Evolutionary conservation across 2,329 filamentous ascomycete genomes (phyloP).

Genomic region (Microascus cirrosus): DNA sequence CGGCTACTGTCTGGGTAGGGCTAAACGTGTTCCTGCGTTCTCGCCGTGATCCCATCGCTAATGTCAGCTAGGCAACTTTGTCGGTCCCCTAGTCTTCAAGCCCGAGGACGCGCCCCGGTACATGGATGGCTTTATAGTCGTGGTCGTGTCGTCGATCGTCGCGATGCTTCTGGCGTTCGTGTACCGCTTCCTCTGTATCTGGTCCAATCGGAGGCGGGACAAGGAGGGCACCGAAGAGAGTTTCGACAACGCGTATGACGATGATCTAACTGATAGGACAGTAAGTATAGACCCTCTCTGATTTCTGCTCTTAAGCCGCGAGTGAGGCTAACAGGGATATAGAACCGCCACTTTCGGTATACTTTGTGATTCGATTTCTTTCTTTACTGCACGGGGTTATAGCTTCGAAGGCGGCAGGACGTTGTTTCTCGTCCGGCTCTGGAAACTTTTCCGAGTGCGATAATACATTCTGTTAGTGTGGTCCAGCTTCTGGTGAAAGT

Average conservation of each 20-base stretch:
- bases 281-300: conserved; percentile 6
- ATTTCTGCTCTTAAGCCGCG: too few relatives aligned
- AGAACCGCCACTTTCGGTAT: conserved; percentile 16
- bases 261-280: conserved; percentile 35
- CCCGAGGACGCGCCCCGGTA: conserved; percentile 20
- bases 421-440: too few relatives aligned
- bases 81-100: conserved; percentile 27
- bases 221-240: conserved; percentile 28
- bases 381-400: too few relatives aligned
- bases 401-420: too few relatives aligned
- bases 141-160: conserved; percentile 19
- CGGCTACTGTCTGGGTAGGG: conserved; percentile 25
- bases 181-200: conserved; percentile 31
- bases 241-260: conserved; percentile 40
- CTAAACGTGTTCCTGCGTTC: background rate
- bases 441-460: too few relatives aligned
- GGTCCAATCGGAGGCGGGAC: conserved; percentile 30
- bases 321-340: background rate
- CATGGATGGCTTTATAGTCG: conserved; percentile 21
- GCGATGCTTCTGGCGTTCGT: conserved; percentile 23
- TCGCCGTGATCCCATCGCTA: background rate
- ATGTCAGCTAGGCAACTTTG: conserved; percentile 19
- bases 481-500: too few relatives aligned
- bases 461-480: too few relatives aligned
- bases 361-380: too few relatives aligned